Evolutionary conservation across 208 protist species (phyloP).

Genomic region (Leptomonas pyrrhocoris): DNA sequence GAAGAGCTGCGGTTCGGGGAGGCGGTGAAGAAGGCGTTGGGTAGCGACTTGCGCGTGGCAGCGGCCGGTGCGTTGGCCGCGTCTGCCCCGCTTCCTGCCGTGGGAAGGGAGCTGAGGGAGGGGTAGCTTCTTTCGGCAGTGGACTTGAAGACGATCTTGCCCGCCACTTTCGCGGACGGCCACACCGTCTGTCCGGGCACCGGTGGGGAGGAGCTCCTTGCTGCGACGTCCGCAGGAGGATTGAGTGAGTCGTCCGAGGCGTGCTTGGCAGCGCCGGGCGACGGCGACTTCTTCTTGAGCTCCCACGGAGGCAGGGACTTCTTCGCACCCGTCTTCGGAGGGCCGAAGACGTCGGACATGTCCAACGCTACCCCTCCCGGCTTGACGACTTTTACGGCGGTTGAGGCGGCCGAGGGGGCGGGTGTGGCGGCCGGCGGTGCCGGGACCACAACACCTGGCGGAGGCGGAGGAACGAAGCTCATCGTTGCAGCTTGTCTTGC

Average conservation of each 20-base stretch:
- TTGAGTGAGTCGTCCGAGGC: background rate
- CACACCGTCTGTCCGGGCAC: conserved; percentile 10
- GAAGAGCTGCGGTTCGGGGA: background rate
- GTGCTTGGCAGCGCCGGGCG: conserved; percentile 1
- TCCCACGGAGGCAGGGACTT: conserved; percentile 54
- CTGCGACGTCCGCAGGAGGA: background rate
- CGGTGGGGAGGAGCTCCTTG: conserved; percentile 5
- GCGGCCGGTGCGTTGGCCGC: conserved; percentile 5
- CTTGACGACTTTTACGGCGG: conserved; percentile 25
- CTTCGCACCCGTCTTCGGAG: conserved; percentile 28
- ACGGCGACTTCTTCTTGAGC: conserved; percentile 23
- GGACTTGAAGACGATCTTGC: conserved; percentile 3
- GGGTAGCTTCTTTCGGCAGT: conserved; percentile 14
- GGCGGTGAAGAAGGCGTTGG: conserved; percentile 6
- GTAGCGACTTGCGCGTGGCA: conserved; percentile 21
- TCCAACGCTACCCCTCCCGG: conserved; percentile 46
- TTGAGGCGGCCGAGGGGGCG: background rate
- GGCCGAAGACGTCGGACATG: conserved; percentile 45
- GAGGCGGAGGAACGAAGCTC: conserved; percentile 39
- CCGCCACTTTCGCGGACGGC: background rate
- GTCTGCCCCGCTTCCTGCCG: background rate
- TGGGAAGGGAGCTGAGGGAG: conserved; percentile 13
- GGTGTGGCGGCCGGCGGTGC: conserved; percentile 13
- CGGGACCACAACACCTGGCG: conserved; percentile 30
- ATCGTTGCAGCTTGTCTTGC: conserved; percentile 7